phyloP scores from a whole-genome alignment of 1,284 basidiomycete species.

The Trichosporon inkin region DNA sequence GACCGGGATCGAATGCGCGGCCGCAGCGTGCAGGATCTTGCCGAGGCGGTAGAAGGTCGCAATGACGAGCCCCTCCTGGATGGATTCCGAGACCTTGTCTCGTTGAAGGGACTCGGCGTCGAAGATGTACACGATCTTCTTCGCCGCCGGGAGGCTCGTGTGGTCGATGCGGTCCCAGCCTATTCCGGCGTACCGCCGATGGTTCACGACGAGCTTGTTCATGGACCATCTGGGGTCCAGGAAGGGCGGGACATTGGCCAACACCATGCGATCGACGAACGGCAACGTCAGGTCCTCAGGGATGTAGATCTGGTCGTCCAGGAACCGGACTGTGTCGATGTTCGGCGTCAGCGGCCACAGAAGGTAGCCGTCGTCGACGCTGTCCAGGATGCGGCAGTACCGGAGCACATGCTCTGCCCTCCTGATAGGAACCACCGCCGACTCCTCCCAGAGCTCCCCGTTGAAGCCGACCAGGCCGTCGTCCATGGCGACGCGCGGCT shows the following conservation, averaged over 20 bases:
- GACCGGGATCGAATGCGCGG: background rate
- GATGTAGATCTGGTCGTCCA: background rate
- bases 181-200: background rate
- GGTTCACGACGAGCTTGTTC: constrained; percentile 1
- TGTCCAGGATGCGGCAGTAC: background rate
- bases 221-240: background rate
- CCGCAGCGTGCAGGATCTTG: constrained; percentile 23
- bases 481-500: background rate
- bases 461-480: background rate
- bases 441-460: background rate
- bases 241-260: background rate
- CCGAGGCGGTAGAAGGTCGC: constrained; percentile 25
- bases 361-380: background rate
- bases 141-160: background rate
- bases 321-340: background rate
- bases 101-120: background rate
- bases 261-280: background rate
- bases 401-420: background rate
- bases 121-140: constrained; percentile 1
- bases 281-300: background rate
- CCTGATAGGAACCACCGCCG: background rate
- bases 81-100: background rate
- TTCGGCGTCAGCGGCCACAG: background rate
- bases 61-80: background rate
- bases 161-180: background rate